These are phyloP conservation scores for Allium fistulosum DNA, from an alignment of 106 monocot genomes.

Conservation along the genomic window DNA sequence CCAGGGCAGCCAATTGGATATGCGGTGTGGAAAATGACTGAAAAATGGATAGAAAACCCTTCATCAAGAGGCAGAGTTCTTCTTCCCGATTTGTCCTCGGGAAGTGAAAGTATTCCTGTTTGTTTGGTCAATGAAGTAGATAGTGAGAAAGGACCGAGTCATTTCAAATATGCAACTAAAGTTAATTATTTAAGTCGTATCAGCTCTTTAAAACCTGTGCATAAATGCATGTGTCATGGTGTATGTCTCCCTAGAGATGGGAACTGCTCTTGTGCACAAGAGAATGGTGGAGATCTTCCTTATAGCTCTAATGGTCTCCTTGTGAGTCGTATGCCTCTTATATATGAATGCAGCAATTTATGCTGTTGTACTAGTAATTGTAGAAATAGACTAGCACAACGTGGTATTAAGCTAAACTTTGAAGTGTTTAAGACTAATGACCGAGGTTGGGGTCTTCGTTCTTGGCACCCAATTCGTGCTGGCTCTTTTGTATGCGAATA, in stretches of 20 bases:
- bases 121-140: conserved; percentile 77
- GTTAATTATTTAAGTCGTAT: conserved; percentile 20
- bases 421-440: conserved; percentile 40
- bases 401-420: conserved; percentile 25
- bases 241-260: conserved; percentile 47
- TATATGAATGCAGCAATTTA: conserved; percentile 54
- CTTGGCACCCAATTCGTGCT: conserved; percentile 38
- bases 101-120: conserved; percentile 50
- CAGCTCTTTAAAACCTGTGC: conserved; percentile 8
- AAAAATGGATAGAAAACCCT: conserved; percentile 45
- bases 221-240: conserved; percentile 46
- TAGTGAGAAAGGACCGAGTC: conserved; percentile 25
- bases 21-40: conserved; percentile 41
- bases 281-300: conserved; percentile 52
- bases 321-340: conserved; percentile 37
- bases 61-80: conserved; percentile 38
- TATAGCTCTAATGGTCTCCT: conserved; percentile 50
- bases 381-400: conserved; percentile 37
- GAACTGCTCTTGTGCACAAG: conserved; percentile 40
- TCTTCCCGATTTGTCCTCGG: conserved; percentile 45
- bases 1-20: conserved; percentile 54
- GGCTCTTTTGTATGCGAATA: conserved; percentile 49
- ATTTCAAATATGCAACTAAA: conserved; percentile 42
- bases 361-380: conserved; percentile 49
- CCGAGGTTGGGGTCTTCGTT: conserved; percentile 28